Percentiles rank a stretch among this genome's conserved stretches.
These are phyloP conservation scores for Pelargonium fulgidum DNA, from an alignment of 441 rosid species.

Conservation along the genomic window DNA sequence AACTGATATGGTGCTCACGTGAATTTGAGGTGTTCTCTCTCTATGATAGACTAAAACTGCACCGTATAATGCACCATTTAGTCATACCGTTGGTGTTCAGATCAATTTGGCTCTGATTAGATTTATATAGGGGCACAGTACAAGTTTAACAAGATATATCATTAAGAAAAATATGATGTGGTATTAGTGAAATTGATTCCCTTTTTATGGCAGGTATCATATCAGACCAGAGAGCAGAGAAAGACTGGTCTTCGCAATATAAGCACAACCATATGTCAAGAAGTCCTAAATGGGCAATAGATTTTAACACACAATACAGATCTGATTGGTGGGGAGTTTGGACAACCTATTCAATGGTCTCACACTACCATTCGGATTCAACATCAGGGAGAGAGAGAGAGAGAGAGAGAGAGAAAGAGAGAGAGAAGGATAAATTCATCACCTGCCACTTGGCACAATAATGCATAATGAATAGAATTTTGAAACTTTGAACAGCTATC, in stretches of 20 bases:
- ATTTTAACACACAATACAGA: neutral
- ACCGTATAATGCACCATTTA: neutral
- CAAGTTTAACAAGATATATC: too few relatives aligned
- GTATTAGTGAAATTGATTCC: neutral
- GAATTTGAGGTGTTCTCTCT: too few relatives aligned
- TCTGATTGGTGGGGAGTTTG: neutral
- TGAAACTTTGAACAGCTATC: constrained; percentile 75
- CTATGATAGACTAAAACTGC: too few relatives aligned
- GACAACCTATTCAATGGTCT: neutral
- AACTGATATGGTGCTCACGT: too few relatives aligned
- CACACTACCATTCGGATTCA: neutral
- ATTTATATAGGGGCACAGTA: neutral
- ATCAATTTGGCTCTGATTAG: neutral
- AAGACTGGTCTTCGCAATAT: neutral
- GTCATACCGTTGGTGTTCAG: neutral
- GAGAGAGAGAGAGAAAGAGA: neutral
- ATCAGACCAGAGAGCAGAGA: neutral
- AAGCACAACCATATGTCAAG: neutral
- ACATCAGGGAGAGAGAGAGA: neutral
- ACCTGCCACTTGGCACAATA: constrained; percentile 92
- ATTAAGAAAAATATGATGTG: neutral
- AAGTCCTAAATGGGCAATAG: neutral
- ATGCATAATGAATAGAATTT: constrained; percentile 68
- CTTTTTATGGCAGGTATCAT: neutral
- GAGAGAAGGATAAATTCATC: constrained; percentile 20